Conservation (phyloP, 106 monocot genomes). For the Allium sativum region DNA sequence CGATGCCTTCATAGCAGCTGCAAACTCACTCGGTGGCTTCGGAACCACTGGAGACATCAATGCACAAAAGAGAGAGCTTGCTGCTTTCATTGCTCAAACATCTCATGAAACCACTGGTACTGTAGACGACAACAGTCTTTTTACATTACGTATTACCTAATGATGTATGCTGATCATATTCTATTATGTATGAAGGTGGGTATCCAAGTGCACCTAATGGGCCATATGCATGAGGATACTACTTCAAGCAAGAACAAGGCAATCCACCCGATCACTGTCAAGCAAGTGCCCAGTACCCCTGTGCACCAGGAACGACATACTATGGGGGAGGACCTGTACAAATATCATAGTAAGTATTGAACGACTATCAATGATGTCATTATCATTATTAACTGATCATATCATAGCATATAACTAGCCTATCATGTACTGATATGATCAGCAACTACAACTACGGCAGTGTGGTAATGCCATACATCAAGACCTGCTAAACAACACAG, state of each 20-base stretch:
- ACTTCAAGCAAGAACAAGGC: conserved; percentile 11
- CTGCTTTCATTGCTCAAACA: conserved; percentile 46
- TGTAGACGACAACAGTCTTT: no score
- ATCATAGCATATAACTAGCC: neutral
- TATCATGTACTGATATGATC: neutral
- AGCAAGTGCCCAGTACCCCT: conserved; percentile 22
- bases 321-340: conserved; percentile 31
- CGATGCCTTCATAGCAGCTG: conserved; percentile 38
- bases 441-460: conserved; percentile 68
- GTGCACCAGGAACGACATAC: conserved; percentile 21
- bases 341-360: conserved; percentile 11
- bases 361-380: neutral
- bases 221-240: conserved; percentile 15
- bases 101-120: conserved; percentile 44
- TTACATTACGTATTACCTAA: no score
- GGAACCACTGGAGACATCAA: conserved; percentile 19
- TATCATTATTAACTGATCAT: neutral
- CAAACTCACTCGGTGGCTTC: conserved; percentile 25
- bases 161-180: no score
- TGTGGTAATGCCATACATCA: conserved; percentile 23
- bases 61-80: conserved; percentile 33
- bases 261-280: conserved; percentile 8
- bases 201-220: conserved; percentile 17
- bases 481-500: conserved; percentile 41
- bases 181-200: no score